A percentile compares a stretch with the other conserved stretches of the same genome.
Evolutionary conservation across 805 yeast genomes (phyloP).

Genomic region (Pichia sporocuriosa): DNA sequence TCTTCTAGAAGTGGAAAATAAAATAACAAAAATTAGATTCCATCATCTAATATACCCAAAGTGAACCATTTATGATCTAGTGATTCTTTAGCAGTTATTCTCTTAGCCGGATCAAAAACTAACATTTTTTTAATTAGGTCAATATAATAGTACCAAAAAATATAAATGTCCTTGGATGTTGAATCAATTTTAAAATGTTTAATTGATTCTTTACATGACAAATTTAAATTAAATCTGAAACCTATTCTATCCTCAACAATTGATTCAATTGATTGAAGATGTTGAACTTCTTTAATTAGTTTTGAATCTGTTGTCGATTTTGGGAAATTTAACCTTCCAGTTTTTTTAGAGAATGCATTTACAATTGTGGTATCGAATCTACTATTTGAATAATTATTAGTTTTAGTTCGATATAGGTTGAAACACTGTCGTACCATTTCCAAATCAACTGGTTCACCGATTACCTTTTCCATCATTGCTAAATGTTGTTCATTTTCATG

Average conservation of each 20-base stretch:
- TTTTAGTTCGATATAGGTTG: conserved; percentile 16
- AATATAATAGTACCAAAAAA: conserved; percentile 75
- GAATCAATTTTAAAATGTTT: conserved; percentile 18
- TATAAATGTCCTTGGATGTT: conserved; percentile 56
- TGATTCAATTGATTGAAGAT: conserved; percentile 23
- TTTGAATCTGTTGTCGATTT: conserved; percentile 29
- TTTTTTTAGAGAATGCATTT: conserved; percentile 26
- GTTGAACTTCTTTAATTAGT: conserved; percentile 32
- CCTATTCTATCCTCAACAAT: conserved; percentile 29
- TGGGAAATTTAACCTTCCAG: conserved; percentile 32
- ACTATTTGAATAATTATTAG: conserved; percentile 5
- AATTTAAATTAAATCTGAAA: conserved; percentile 18
- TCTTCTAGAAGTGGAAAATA: conserved; percentile 3
- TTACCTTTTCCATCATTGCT: conserved; percentile 86
- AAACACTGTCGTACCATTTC: conserved; percentile 29
- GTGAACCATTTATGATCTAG: conserved; percentile 70
- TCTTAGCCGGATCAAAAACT: conserved; percentile 42
- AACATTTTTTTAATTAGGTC: conserved; percentile 45
- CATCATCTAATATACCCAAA: conserved; percentile 53
- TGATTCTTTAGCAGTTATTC: conserved; percentile 50
- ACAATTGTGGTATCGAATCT: conserved; percentile 21
- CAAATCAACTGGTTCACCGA: conserved; percentile 46
- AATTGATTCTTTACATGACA: conserved; percentile 23
- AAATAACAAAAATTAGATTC: conserved; percentile 30
- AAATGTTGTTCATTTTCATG: conserved; percentile 92